Percentiles rank a stretch among this genome's conserved stretches.
Conservation (phyloP, 495 filamentous ascomycete genomes). For the Lasiosphaeria miniovina region DNA sequence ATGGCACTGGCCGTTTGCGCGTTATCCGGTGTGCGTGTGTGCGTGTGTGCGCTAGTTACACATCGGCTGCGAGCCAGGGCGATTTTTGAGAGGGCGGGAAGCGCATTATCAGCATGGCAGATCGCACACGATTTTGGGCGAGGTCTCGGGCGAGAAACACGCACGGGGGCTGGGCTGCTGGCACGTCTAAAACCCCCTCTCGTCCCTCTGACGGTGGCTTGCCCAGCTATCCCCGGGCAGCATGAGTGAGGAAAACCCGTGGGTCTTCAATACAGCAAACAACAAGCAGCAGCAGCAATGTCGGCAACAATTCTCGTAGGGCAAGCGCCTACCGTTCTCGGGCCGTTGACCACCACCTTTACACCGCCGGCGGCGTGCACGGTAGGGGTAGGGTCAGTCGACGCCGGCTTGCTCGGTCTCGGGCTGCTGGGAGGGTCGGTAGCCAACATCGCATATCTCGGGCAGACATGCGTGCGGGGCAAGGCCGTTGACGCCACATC, state of each 20-base stretch:
- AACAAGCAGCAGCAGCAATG: conserved; percentile 17
- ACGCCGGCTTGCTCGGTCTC: conserved; percentile 20
- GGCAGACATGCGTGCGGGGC: conserved; percentile 22
- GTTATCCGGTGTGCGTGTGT: neutral
- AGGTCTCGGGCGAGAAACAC: neutral
- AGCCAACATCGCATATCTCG: conserved; percentile 20
- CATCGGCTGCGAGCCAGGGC: too few species aligned
- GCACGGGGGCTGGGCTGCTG: neutral
- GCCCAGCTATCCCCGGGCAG: neutral
- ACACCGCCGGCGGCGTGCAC: conserved; percentile 32
- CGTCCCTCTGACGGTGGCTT: neutral
- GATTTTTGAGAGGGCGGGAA: too few species aligned
- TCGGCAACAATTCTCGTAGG: conserved; percentile 18
- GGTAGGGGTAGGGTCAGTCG: conserved; percentile 22
- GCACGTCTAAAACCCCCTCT: neutral
- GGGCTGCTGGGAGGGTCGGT: conserved; percentile 12
- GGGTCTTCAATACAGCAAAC: neutral
- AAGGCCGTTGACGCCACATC: conserved; percentile 24
- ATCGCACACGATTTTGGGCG: neutral
- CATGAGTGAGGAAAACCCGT: neutral
- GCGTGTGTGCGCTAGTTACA: neutral
- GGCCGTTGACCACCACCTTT: conserved; percentile 37
- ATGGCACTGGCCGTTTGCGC: neutral
- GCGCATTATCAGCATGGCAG: neutral
- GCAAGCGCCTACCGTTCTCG: conserved; percentile 31